Evolutionary conservation across 1,284 basidiomycete genomes (phyloP), one percentile per base, ranked within the genome.

Genomic region (Fistulina hepatica): DNA sequence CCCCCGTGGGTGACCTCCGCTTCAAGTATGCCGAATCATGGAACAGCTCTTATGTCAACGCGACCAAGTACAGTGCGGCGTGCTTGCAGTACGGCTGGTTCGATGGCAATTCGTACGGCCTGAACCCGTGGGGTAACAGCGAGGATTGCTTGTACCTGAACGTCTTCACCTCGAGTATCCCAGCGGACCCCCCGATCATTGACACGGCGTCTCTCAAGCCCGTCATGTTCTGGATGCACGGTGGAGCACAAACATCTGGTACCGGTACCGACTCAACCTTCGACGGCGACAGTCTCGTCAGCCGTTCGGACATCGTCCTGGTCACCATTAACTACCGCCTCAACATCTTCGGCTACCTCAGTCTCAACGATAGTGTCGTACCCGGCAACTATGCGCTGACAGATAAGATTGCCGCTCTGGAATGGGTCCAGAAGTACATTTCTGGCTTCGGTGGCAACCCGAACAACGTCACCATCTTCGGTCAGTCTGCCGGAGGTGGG

Each of bases 291-390:
- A 57, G 54, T 21, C 50, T 71, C 21, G 59, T 60, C 6, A 62
- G 61, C 5, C 58, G 65, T 7, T 60, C 60, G 1, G 65, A 70
- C 42, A 57, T 68, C 13, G 65, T 70, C 2, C 48, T 70, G 6
- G 64, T 70, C 35, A 61, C 59, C 6, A 61, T 66, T 52, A 67
- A 70, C 53, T 69, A 71, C 49, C 63, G 61, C 12, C 52, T 63
- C 22, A 57, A 56, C 17, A 64, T 60, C 8, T 56, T 65, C 24
- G 65, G 65, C 15, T 67, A 63, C 49, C 57, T 65, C 28, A 57
- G 58, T 5, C 49, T 63, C 23, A 46, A 51, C 26, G 59, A 63
- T 35, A 57, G 56, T 4, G 46, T 51, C 41, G 58, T 59, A 27
- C 61, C 61, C 36, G 64, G 63, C 10, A 67, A 67, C 48, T 65